A percentile compares a stretch with the other conserved stretches of the same genome.
phyloP scores from a whole-genome alignment of 2,329 filamentous ascomycete genomes.

The Aspergillus sp. region DNA sequence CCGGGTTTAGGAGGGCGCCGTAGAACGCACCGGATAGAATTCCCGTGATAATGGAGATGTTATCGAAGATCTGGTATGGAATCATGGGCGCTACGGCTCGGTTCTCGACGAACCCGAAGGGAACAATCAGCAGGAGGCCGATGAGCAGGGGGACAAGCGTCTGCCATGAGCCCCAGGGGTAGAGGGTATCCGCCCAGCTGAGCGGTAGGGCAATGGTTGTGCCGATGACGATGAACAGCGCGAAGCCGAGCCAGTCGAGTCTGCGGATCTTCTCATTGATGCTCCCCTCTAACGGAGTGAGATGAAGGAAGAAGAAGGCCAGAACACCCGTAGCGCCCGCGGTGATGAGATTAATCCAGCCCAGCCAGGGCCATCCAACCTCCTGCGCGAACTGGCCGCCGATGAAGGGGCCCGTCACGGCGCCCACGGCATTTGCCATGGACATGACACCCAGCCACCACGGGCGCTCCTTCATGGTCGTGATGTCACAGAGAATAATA shows the following conservation, averaged over 20 bases:
- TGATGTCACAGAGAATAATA: neutral
- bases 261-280: neutral
- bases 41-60: neutral
- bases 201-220: neutral
- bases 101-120: neutral
- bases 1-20: too few species aligned
- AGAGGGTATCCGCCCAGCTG: neutral
- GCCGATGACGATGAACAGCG: neutral
- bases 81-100: neutral
- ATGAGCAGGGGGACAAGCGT: neutral
- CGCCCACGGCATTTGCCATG: neutral
- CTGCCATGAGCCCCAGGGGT: neutral
- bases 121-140: neutral
- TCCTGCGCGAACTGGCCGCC: neutral
- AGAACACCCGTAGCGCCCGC: neutral
- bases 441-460: neutral
- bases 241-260: neutral
- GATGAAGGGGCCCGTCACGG: neutral
- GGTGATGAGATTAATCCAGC: neutral
- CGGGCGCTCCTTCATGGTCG: neutral
- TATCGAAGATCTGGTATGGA: neutral
- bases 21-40: too few species aligned
- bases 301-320: neutral
- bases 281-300: neutral
- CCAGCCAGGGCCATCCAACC: neutral